A percentile compares a stretch with the other conserved stretches of the same genome.
Conservation (phyloP, 495 filamentous ascomycete genomes). For the Neurospora cerealis region DNA sequence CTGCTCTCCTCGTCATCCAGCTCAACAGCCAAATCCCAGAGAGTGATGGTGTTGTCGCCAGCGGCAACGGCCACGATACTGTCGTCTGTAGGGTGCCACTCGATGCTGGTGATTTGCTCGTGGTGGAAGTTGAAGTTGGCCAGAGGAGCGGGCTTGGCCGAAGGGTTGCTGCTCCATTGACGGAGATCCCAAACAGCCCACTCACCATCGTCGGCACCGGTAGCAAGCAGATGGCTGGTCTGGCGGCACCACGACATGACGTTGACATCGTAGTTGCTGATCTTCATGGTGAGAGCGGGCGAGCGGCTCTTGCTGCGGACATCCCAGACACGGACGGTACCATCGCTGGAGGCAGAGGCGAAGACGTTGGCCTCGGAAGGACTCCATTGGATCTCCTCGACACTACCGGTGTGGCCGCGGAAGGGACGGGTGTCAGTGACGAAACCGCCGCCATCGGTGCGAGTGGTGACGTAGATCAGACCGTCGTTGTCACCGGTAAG, state of each 20-base stretch:
- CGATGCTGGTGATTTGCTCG: conserved; percentile 88
- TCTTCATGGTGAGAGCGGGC: conserved; percentile 73
- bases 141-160: conserved; percentile 55
- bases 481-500: conserved; percentile 88
- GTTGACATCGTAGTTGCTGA: conserved; percentile 81
- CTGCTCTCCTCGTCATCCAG: conserved; percentile 92
- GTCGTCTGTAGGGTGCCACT: conserved; percentile 97
- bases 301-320: conserved; percentile 78
- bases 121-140: conserved; percentile 90
- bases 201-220: conserved; percentile 85
- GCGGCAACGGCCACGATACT: conserved; percentile 86
- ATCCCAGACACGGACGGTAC: conserved; percentile 93
- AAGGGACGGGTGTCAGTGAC: conserved; percentile 73
- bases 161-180: conserved; percentile 66
- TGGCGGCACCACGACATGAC: conserved; percentile 89
- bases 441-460: conserved; percentile 79
- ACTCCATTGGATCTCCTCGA: conserved; percentile 96
- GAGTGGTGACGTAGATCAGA: conserved; percentile 74
- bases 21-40: conserved; percentile 97
- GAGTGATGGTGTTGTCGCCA: conserved; percentile 85
- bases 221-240: conserved; percentile 80
- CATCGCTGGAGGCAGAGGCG: conserved; percentile 84
- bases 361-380: conserved; percentile 87
- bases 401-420: conserved; percentile 68
- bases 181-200: conserved; percentile 96